phyloP scores from a whole-genome alignment of 2,329 filamentous ascomycete genomes.

The Chaetomium strumarium region DNA sequence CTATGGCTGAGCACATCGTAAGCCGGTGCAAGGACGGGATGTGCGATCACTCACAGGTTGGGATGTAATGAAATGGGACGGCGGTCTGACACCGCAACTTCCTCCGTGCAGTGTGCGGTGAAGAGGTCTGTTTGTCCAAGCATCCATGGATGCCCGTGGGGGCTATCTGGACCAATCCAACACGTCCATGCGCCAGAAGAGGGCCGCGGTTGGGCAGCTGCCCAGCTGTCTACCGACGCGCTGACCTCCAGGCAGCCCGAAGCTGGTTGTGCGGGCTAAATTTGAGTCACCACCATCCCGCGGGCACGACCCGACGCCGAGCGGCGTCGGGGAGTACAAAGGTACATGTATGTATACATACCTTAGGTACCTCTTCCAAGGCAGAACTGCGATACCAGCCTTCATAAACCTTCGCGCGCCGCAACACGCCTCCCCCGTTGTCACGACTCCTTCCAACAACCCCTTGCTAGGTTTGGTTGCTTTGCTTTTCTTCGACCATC shows the following conservation, averaged over 20 bases:
- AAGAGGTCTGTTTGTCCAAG: constrained; percentile 13
- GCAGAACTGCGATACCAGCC: not conserved
- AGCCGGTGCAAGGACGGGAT: constrained; percentile 2
- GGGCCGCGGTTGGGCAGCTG: constrained; percentile 15
- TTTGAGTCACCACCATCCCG: constrained; percentile 6
- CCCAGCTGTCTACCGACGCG: not conserved
- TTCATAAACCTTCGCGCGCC: constrained; percentile 15
- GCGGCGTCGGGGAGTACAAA: constrained; percentile 1
- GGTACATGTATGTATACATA: not conserved
- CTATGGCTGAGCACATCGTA: not conserved
- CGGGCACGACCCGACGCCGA: constrained; percentile 6
- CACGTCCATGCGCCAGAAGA: constrained; percentile 11
- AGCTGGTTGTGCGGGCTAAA: not conserved
- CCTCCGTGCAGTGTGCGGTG: constrained; percentile 8
- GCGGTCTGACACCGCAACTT: constrained; percentile 22
- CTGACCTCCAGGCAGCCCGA: constrained; percentile 1
- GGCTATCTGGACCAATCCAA: constrained; percentile 13
- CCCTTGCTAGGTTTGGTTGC: constrained; percentile 8
- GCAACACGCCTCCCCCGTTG: constrained; percentile 19
- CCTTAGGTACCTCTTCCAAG: not conserved
- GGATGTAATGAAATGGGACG: constrained; percentile 1
- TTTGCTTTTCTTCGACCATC: constrained; percentile 12
- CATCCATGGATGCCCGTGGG: constrained; percentile 16
- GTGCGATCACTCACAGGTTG: not conserved
- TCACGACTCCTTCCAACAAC: constrained; percentile 2